Evolutionary conservation across 163 green algal species (phyloP), one percentile per base, ranked within the genome.

Genomic region (Chloromonas sp.): DNA sequence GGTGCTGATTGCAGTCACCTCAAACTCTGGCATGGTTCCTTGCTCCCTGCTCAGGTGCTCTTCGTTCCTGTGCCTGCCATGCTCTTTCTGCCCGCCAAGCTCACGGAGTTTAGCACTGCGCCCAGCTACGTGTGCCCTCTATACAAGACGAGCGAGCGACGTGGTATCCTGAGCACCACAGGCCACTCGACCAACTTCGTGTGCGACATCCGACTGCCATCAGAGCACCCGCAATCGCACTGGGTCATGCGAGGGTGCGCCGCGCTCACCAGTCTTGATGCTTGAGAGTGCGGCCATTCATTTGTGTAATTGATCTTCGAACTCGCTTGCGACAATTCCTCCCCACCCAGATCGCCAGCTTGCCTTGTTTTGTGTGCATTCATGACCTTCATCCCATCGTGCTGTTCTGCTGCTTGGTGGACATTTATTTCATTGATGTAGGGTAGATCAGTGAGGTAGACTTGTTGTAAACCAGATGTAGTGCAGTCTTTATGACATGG

Each of bases 121-220:
- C 83, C 83, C 2, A n/a, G 79, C 76, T 96, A 95, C 88, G 82
- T 85, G 60, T 94, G 90, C 84, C 93, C 93, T 0, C 78, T 95
- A 81, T 95, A 95, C 88, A 95, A 95, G 85, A 95, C 92, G 2
- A 89, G 89, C 14, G 91, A 94, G 83, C 86, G 92, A 0, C 85
- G 92, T 1, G 92, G 92, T 5, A 57, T 79, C 2, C 84, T 95
- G n/a, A 92, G 86, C 60, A 95, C 92, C 2, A 95, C 92, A 2
- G 92, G 92, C 14, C 92, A 95, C 89, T 93, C 89, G 60, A 95
- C 92, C 77, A 95, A 95, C 85, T 95, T 94, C 82, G 92, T 95
- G 61, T 89, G 92, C 78, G 92, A 95, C 83, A 88, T 95, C 3
- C 83, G 86, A 8, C 70, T 95, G 2, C 90, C 93, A 0, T 77